Base-by-base conservation (phyloP, 306 rosid genomes). In the Cucurbita ficifolia region DNA sequence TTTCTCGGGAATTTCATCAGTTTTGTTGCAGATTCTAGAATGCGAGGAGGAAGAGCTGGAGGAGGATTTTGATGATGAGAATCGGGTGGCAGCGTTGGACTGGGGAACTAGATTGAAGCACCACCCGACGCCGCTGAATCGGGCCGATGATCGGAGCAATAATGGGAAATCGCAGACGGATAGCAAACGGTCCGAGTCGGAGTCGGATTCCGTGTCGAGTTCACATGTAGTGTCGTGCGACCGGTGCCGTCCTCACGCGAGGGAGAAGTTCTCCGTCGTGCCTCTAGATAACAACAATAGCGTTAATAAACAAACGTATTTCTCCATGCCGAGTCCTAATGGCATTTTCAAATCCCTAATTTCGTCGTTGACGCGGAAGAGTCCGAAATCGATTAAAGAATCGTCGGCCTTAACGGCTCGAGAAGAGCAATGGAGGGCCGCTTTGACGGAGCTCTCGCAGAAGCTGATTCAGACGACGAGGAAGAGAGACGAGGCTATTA, bases 361-460 rank as follows among this genome's bases (percentile, higher is more conserved):
- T 38, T 88, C 93, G 21, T 87, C 95, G 59, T 75, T 94, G 4
- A 90, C 90, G 0, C 64, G 92, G 24, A 91, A 80, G 73, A 94
- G 99, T 7, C 99, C 97, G 48, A 89, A 82, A 80, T 82, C 85
- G 2, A 67, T 53, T 3, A 43, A 40, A 54, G n/a, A n/a, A 0
- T 72, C 49, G 17, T 22, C 83, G 16, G 55, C 69, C 29, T 48
- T 81, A 3, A 22, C 77, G 8, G 80, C 86, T 3, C 81, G 87
- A 62, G 99, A 94, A 78, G 99, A 94, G 80, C 94, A 87, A 14
- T 91, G 95, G 99, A 94, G 82, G 56, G 40, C 84, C 9, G 96
- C 99, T 0, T 88, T 88, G 60, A 84, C 92, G 0, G 97, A 94
- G 83, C 91, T 94, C 14, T 94, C 99, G 8, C 96, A 91, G 72